phyloP scores from a whole-genome alignment of 345 rosid genomes.

The Populus euphratica region DNA sequence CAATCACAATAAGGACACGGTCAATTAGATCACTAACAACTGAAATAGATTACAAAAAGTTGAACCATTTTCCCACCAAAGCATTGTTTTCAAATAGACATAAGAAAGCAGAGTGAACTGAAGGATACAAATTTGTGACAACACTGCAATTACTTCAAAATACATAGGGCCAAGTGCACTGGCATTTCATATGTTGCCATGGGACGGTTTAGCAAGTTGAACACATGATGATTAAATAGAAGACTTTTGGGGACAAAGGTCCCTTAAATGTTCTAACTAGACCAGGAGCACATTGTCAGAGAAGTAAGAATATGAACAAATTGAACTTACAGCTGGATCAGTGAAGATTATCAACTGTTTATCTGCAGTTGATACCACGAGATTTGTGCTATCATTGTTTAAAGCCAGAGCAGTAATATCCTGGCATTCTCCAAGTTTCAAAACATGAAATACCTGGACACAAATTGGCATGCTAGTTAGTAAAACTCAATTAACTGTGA shows the following conservation, averaged over 20 bases:
- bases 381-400: slow-evolving; percentile 79
- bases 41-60: not conserved
- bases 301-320: not conserved
- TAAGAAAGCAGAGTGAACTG: not conserved
- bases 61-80: not conserved
- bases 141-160: not conserved
- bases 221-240: not conserved
- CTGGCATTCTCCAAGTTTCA: slow-evolving; percentile 66
- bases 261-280: not conserved
- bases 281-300: not conserved
- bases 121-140: not conserved
- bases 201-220: not conserved
- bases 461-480: slow-evolving; percentile 5
- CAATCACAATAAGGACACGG: not conserved
- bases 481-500: not conserved
- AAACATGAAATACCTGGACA: slow-evolving; percentile 70
- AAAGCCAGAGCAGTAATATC: slow-evolving; percentile 82
- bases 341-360: slow-evolving; percentile 88
- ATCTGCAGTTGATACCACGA: slow-evolving; percentile 85
- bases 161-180: not conserved
- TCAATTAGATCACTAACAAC: not conserved
- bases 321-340: slow-evolving; percentile 80
- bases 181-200: not conserved
- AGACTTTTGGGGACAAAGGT: not conserved
- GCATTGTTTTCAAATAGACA: not conserved